phyloP scores from a whole-genome alignment of 2,329 filamentous ascomycete species.

The Pseudogymnoascus verrucosus region DNA sequence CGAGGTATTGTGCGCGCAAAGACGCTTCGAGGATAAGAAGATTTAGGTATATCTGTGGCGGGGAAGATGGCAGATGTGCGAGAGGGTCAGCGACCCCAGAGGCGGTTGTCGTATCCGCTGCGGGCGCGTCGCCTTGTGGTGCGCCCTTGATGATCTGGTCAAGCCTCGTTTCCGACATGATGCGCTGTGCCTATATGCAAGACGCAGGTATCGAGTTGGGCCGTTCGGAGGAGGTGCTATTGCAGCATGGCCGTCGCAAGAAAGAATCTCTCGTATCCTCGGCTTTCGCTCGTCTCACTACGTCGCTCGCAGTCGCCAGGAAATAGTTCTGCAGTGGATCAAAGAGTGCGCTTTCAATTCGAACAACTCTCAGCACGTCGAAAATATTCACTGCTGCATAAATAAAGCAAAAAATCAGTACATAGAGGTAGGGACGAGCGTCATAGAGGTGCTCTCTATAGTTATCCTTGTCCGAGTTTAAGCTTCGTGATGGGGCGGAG shows the following conservation, averaged over 20 bases:
- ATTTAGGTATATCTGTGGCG: slow-evolving; percentile 76
- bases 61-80: slow-evolving; percentile 29
- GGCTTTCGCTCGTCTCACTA: neutral
- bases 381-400: neutral
- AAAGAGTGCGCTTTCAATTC: neutral
- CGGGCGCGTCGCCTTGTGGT: slow-evolving; percentile 50
- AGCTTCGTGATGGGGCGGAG: neutral
- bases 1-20: slow-evolving; percentile 84
- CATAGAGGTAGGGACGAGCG: neutral
- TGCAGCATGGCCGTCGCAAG: slow-evolving; percentile 1
- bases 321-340: neutral
- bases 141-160: slow-evolving; percentile 92
- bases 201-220: neutral
- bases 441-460: neutral
- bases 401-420: neutral
- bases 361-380: neutral
- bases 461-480: slow-evolving; percentile 1
- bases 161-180: slow-evolving; percentile 15
- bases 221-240: neutral
- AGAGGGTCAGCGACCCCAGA: slow-evolving; percentile 35
- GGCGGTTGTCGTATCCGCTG: slow-evolving; percentile 22
- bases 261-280: neutral
- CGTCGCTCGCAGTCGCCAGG: neutral
- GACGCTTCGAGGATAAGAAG: slow-evolving; percentile 94
- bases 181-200: neutral